A percentile compares a stretch with the other conserved stretches of the same genome.
Conservation (phyloP, 257 asterid species). For the Paraleonurus japonicus region DNA sequence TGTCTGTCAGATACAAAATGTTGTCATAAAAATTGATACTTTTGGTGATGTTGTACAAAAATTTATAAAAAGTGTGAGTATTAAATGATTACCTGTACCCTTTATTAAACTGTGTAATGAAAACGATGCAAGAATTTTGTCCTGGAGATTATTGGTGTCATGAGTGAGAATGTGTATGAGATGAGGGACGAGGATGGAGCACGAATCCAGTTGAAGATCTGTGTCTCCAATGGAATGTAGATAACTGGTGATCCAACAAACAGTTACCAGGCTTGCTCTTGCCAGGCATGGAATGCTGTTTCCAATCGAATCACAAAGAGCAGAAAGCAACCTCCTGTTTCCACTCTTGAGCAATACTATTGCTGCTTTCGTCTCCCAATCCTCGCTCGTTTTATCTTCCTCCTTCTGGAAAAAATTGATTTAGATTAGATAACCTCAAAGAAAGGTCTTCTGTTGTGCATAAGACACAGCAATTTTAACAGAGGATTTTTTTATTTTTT, state of each 20-base stretch:
- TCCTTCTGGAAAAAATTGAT: conserved; percentile 38
- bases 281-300: conserved; percentile 70
- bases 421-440: not conserved
- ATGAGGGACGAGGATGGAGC: conserved; percentile 53
- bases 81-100: conserved; percentile 46
- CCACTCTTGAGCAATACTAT: conserved; percentile 45
- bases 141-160: conserved; percentile 43
- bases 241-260: conserved; percentile 67
- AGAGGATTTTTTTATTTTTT: no score
- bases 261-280: conserved; percentile 66
- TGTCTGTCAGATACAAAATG: not conserved
- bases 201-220: conserved; percentile 40
- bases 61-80: not conserved
- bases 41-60: not conserved
- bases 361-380: conserved; percentile 60
- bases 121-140: conserved; percentile 64
- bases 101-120: conserved; percentile 53
- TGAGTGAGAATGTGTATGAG: conserved; percentile 41
- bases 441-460: not conserved
- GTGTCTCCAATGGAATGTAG: conserved; percentile 40
- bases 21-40: not conserved
- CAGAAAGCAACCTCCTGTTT: conserved; percentile 41
- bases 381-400: conserved; percentile 46
- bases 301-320: conserved; percentile 59
- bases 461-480: not conserved